Evolutionary conservation across 1,139 yeast species (phyloP).

Genomic region (Yamadazyma triangularis): DNA sequence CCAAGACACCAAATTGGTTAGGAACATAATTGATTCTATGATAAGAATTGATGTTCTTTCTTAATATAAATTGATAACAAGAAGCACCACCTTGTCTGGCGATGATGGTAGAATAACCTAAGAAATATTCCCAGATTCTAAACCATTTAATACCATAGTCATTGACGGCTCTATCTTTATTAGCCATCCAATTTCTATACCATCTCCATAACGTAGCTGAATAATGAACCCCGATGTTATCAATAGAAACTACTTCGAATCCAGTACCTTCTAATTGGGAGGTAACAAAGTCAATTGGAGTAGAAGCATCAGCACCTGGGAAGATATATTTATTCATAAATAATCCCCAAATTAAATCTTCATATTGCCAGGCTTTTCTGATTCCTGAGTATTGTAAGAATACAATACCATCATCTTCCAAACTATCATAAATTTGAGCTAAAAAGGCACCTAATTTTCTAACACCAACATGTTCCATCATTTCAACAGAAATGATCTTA

Average conservation of each 20-base stretch:
- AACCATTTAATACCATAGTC: slow-evolving; percentile 89
- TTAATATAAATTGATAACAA: slow-evolving; percentile 84
- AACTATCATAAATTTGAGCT: slow-evolving; percentile 75
- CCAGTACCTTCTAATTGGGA: slow-evolving; percentile 78
- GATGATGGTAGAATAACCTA: slow-evolving; percentile 75
- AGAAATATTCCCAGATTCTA: slow-evolving; percentile 91
- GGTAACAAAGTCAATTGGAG: slow-evolving; percentile 83
- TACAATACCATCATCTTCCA: slow-evolving; percentile 89
- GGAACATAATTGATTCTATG: slow-evolving; percentile 84
- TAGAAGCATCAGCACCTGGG: slow-evolving; percentile 98
- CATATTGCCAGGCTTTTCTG: slow-evolving; percentile 92
- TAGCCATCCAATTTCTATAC: slow-evolving; percentile 93
- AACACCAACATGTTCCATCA: slow-evolving; percentile 97
- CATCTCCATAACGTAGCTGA: slow-evolving; percentile 91
- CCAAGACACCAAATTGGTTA: slow-evolving; percentile 68
- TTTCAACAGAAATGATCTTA: slow-evolving; percentile 87
- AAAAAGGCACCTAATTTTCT: slow-evolving; percentile 75
- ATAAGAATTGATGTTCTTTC: slow-evolving; percentile 83
- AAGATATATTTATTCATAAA: slow-evolving; percentile 94
- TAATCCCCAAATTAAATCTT: slow-evolving; percentile 90
- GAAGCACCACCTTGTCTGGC: slow-evolving; percentile 94
- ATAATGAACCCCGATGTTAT: slow-evolving; percentile 89
- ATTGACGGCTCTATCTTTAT: slow-evolving; percentile 69
- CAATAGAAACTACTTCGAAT: slow-evolving; percentile 78
- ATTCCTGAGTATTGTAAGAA: slow-evolving; percentile 87